Conservation (phyloP, 2,329 filamentous ascomycete species). For the Colletotrichum incanum region DNA sequence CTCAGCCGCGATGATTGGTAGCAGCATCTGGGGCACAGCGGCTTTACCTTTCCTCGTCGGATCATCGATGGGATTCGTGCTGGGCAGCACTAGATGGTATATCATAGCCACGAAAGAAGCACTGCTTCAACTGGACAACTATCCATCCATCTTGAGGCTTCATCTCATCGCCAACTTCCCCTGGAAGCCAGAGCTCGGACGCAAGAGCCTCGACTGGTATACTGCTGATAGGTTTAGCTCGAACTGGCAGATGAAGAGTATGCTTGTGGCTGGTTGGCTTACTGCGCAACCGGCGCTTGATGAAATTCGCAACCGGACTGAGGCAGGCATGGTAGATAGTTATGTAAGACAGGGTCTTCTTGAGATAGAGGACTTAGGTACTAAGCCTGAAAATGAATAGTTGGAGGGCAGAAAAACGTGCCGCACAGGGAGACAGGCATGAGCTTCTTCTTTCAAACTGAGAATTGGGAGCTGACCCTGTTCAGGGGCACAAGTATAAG, state of each 20-base stretch:
- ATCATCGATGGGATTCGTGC: conserved; percentile 45
- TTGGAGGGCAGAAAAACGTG: not conserved
- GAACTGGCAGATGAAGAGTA: conserved; percentile 44
- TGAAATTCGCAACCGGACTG: conserved; percentile 43
- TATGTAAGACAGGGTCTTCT: not conserved
- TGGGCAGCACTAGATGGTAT: conserved; percentile 46
- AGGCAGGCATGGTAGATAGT: conserved; percentile 42
- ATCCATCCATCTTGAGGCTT: conserved; percentile 45
- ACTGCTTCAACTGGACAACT: conserved; percentile 44
- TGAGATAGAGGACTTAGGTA: not conserved
- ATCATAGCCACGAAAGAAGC: conserved; percentile 41
- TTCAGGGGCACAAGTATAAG: no score
- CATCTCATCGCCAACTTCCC: conserved; percentile 47
- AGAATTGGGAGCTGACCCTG: no score
- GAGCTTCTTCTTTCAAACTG: no score
- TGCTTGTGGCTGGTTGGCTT: conserved; percentile 46
- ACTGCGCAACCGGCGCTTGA: conserved; percentile 45
- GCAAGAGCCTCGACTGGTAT: conserved; percentile 35
- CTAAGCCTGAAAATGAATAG: not conserved
- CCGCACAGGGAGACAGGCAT: no score
- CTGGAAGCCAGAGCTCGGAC: conserved; percentile 42
- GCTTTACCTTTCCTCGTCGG: conserved; percentile 45
- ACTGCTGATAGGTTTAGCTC: conserved; percentile 38
- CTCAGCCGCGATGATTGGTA: conserved; percentile 39
- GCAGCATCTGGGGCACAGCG: conserved; percentile 46